Evolutionary conservation across 2,329 filamentous ascomycete genomes (phyloP).

Genomic region (Graphilbum sp.): DNA sequence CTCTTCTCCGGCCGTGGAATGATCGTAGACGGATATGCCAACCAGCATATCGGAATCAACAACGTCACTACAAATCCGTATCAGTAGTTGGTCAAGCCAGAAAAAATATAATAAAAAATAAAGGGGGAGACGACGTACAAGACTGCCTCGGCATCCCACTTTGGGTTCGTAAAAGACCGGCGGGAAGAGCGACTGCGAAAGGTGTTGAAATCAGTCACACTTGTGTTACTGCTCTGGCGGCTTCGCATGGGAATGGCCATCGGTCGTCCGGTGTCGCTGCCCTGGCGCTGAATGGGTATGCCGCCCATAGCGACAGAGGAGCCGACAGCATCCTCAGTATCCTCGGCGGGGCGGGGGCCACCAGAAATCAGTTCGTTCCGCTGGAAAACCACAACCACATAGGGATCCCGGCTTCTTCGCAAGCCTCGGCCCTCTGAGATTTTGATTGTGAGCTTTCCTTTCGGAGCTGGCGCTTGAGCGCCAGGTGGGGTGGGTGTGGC

Average conservation of each 20-base stretch:
- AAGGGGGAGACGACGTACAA: slow-evolving; percentile 53
- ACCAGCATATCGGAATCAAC: slow-evolving; percentile 81
- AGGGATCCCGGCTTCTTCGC: slow-evolving; percentile 71
- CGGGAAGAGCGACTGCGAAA: slow-evolving; percentile 42
- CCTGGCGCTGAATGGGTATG: slow-evolving; percentile 45
- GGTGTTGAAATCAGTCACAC: slow-evolving; percentile 48
- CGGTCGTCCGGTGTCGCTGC: slow-evolving; percentile 65
- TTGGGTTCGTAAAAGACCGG: slow-evolving; percentile 59
- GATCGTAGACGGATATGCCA: slow-evolving; percentile 88
- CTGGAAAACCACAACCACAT: slow-evolving; percentile 93
- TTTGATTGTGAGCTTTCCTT: slow-evolving; percentile 79
- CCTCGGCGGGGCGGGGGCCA: slow-evolving; percentile 50
- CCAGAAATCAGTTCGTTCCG: slow-evolving; percentile 91
- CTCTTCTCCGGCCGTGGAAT: slow-evolving; percentile 54
- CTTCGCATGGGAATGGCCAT: slow-evolving; percentile 97
- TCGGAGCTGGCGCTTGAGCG: slow-evolving; percentile 52
- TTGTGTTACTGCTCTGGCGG: slow-evolving; percentile 91
- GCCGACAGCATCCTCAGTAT: slow-evolving; percentile 37
- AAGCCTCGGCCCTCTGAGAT: slow-evolving; percentile 75
- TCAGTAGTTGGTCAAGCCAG: background rate
- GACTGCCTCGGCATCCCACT: slow-evolving; percentile 87
- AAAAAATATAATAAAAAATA: background rate
- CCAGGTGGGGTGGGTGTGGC: slow-evolving; percentile 35
- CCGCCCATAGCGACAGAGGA: slow-evolving; percentile 26
- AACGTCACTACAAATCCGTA: slow-evolving; percentile 51